Base-by-base conservation (phyloP, 2,329 filamentous ascomycete genomes). In the Ophiocordyceps camponoti-rufipedis region DNA sequence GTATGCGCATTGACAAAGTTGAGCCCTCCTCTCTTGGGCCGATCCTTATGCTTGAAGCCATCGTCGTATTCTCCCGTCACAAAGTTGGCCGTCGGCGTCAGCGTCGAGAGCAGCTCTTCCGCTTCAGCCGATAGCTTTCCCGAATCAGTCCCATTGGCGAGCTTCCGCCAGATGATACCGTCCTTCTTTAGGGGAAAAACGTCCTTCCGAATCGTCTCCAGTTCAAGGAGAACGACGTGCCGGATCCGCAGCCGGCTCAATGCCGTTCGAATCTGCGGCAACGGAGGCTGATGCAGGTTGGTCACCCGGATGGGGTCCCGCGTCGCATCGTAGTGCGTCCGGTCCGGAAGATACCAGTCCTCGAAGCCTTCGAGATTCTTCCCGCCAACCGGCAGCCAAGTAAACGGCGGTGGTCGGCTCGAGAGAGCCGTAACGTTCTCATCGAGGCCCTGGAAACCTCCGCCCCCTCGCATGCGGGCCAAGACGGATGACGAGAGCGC, bases 181-280 rank as follows among this genome's bases (percentile, higher is more conserved):
- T 58, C 54, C 46, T 63, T 63, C 35, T 66, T 66, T 28, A 69
- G 50, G 0, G 67, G 66, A 28, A 69, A 69, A 3, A 69, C 59
- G 44, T 69, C 66, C 4, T 62, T 62, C 18, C 66, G 58, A 0
- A 65, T 68, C 41, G 65, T 68, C 46, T 69, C 66, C 2, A 69
- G 54, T n/a, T 65, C 58, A 2, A 69, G 45, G n/a, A 68, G 48
- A 12, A 69, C 52, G 5, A 69, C 55, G 46, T 69, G 65, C 43
- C 65, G 64, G 45, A 69, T 62, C 10, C 59, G 57, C 7, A 66
- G 53, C 1, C 54, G 50, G 8, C 49, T 33, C 6, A 63, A 45
- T 39, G 53, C 54, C 8, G 48, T 50, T 1, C 51, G 51, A 2
- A 63, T 51, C 1, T 47, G 48, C 8, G 58, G 42, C 1, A 62